phyloP scores from a whole-genome alignment of 257 asterid species.

The Gardenia jasminoides region DNA sequence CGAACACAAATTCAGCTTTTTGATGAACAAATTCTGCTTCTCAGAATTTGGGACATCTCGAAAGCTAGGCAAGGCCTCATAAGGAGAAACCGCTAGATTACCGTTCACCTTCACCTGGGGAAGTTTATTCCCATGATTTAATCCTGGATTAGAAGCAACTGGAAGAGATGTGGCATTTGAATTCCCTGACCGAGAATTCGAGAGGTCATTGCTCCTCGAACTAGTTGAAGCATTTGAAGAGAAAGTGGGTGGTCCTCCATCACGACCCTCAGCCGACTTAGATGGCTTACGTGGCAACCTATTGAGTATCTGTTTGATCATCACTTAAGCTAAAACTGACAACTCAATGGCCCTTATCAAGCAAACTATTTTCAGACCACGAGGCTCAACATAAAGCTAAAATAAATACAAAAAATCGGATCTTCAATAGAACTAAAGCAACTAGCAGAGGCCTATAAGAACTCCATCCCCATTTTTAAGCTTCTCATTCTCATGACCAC shows the following conservation, averaged over 20 bases:
- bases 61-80: conserved; percentile 76
- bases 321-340: conserved; percentile 38
- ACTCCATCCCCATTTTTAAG: conserved; percentile 21
- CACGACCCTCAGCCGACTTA: conserved; percentile 62
- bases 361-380: conserved; percentile 13
- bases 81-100: conserved; percentile 39
- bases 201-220: conserved; percentile 39
- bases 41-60: conserved; percentile 76
- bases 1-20: conserved; percentile 68
- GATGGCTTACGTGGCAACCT: conserved; percentile 73
- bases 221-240: conserved; percentile 45
- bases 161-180: conserved; percentile 33
- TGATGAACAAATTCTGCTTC: conserved; percentile 68
- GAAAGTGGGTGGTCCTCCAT: conserved; percentile 51
- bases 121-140: conserved; percentile 25
- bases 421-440: conserved; percentile 21
- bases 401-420: conserved; percentile 12
- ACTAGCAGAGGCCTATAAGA: conserved; percentile 12
- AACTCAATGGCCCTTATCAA: conserved; percentile 18
- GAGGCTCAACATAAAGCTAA: conserved; percentile 18
- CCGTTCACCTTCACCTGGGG: conserved; percentile 51
- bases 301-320: conserved; percentile 75
- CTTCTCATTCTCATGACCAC: conserved; percentile 28
- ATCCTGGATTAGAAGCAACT: conserved; percentile 35
- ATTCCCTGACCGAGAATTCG: conserved; percentile 36